Base-by-base conservation (phyloP, 768 basidiomycete species). In the Lenzites betulinus region DNA sequence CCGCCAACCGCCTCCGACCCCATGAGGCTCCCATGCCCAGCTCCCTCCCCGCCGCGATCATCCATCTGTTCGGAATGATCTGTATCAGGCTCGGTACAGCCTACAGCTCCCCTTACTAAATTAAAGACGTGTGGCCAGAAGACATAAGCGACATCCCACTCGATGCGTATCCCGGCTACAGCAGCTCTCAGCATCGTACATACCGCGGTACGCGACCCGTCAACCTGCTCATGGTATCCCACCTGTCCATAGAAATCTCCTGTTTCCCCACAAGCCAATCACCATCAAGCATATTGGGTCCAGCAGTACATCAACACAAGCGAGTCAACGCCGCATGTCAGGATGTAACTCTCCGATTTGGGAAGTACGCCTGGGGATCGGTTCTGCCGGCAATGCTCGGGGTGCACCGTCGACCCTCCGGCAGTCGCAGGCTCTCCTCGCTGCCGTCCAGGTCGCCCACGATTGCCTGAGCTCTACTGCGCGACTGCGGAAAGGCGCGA, bases 81-180 rank as follows among this genome's bases (percentile, higher is more conserved):
- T 58, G 35, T 63, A 59, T 63, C 62, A 63, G 22, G 13, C 50
- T 36, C 56, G 36, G 57, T 63, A 63, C 62, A 58, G 62, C 62
- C 62, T 20, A 18, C 18, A 23, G 16, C 26, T 30, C 56, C 35
- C 60, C 36, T 62, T 54, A n/a, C 48, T 58, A 50, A 53, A 49
- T 62, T 52, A 57, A 57, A 47, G 42, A 1, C 44, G 26, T 18
- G 15, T 46, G 22, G 11, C 25, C 16, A 13, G 22, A 7, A 22
- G 39, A 11, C 35, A 51, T 6, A 51, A 25, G 25, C 51, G 22
- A 39, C 35, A 13, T 1, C 51, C 20, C 20, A 18, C 39, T 26
- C 39, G 30, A 30, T 36, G 20, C 50, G 13, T 13, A 18, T 42
- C 13, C 42, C 30, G 20, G 33, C 9, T 51, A 42, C 41, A 16